Percentiles rank a stretch among this genome's conserved stretches.
These are phyloP conservation scores for Fusarium buxicola DNA, from an alignment of 2,329 filamentous ascomycete genomes.

Conservation along the genomic window DNA sequence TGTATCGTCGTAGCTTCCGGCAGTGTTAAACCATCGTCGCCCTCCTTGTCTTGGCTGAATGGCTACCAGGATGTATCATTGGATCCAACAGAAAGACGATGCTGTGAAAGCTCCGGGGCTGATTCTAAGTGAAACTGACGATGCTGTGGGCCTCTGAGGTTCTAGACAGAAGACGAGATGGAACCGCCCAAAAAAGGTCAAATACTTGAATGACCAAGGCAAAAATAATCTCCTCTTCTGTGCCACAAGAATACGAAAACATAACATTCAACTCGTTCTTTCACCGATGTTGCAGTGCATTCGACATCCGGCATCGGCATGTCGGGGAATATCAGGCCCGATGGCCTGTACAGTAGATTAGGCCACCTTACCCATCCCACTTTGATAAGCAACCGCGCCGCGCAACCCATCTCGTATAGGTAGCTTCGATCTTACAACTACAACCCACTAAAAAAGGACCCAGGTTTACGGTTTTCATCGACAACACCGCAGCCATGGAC, in stretches of 20 bases:
- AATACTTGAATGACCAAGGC: not conserved
- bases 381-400: slow-evolving; percentile 18
- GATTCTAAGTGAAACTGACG: not conserved
- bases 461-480: slow-evolving; percentile 35
- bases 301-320: slow-evolving; percentile 26
- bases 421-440: slow-evolving; percentile 40
- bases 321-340: slow-evolving; percentile 36
- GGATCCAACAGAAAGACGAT: not conserved
- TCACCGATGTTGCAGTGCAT: not conserved
- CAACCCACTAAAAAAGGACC: slow-evolving; percentile 22
- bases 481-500: slow-evolving; percentile 54
- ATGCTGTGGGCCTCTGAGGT: not conserved
- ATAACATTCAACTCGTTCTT: slow-evolving; percentile 1
- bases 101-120: not conserved
- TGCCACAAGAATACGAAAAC: not conserved
- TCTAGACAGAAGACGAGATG: not conserved
- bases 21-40: slow-evolving; percentile 41
- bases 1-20: slow-evolving; percentile 42
- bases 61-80: not conserved
- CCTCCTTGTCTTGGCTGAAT: slow-evolving; percentile 9
- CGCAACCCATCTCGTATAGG: slow-evolving; percentile 22
- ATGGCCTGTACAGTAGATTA: slow-evolving; percentile 25
- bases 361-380: slow-evolving; percentile 44
- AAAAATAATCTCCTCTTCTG: not conserved
- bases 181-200: not conserved